phyloP scores from a whole-genome alignment of 2,329 filamentous ascomycete species.

The Trichoderma sp. region DNA sequence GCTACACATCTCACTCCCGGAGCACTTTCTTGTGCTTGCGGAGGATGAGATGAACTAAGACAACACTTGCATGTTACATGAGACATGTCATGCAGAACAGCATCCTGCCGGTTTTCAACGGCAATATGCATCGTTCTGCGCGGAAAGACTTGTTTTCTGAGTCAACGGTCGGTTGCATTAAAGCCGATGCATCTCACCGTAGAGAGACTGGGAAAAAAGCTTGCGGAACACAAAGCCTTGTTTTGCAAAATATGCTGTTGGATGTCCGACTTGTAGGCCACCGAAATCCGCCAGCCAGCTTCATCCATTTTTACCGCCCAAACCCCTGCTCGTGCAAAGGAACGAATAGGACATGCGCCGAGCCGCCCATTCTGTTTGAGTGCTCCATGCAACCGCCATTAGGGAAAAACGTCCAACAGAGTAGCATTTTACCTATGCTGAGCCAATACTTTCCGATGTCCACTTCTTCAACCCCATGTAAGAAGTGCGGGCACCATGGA shows the following conservation, averaged over 20 bases:
- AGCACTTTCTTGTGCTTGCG: neutral
- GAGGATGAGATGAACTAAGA: neutral
- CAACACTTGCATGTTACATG: neutral
- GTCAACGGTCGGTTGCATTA: neutral
- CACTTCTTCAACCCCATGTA: slow-evolving; percentile 3
- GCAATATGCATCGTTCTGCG: neutral
- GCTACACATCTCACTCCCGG: neutral
- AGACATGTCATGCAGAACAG: neutral
- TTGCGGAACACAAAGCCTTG: neutral
- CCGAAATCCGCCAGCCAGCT: neutral
- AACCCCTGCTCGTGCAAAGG: neutral
- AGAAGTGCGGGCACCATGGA: neutral
- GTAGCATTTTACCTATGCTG: neutral
- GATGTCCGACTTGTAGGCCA: neutral
- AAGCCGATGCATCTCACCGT: neutral
- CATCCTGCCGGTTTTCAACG: neutral
- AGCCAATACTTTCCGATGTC: slow-evolving; percentile 3
- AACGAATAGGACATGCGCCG: slow-evolving; percentile 14
- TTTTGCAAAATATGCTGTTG: neutral
- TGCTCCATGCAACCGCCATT: neutral
- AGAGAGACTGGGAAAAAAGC: neutral
- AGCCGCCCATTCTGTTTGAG: neutral
- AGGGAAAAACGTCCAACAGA: neutral
- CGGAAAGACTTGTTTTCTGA: neutral
- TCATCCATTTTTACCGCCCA: slow-evolving; percentile 4